Evolutionary conservation across 495 filamentous ascomycete genomes (phyloP), one percentile per base, ranked within the genome.

Genomic region (Podospora conica): DNA sequence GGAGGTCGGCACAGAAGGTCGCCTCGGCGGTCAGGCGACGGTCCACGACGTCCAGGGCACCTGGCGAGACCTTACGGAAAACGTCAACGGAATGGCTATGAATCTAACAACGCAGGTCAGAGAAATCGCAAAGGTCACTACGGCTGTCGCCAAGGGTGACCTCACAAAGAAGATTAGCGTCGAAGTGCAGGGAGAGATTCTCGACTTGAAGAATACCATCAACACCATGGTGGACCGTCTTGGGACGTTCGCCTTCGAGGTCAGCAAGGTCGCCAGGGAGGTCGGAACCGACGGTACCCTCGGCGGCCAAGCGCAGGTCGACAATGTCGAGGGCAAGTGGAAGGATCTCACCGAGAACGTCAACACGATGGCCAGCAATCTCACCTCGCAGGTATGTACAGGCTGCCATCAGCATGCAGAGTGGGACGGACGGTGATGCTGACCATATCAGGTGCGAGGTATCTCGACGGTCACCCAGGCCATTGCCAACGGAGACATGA

Each of bases 221-320:
- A 99, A 99, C 73, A 92, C 91, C 76, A 99, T 99, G 95, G 95
- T 99, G 72, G 96, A 99, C 77, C 88, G 92, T 68, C 85, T 99
- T 8, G 92, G 96, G 66, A 97, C 92, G 1, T 99, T 99, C 69
- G 95, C 95, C 22, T 95, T 95, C 65, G 96, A 99, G 77, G 96
- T 99, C 73, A 98, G 93, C 84, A 97, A 97, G 76, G 95, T 99
- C 69, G 95, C 95, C 61, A 88, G 95, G 68, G 95, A 99, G 78
- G 95, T 99, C 81, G 95, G 95, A 69, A 99, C 95, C 6, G 95
- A 99, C 69, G 95, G 95, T 70, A 97, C 90, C 9, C 83, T 99
- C 23, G 95, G 95, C 64, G 95, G 95, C 20, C 95, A 98, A 78
- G 95, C 95, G 58, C 90, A 96, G 76, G 95, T 99, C 9, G 91